A percentile compares a stretch with the other conserved stretches of the same genome.
phyloP scores from a whole-genome alignment of 176 grass and related monocot genomes.

The Oryza nivara region DNA sequence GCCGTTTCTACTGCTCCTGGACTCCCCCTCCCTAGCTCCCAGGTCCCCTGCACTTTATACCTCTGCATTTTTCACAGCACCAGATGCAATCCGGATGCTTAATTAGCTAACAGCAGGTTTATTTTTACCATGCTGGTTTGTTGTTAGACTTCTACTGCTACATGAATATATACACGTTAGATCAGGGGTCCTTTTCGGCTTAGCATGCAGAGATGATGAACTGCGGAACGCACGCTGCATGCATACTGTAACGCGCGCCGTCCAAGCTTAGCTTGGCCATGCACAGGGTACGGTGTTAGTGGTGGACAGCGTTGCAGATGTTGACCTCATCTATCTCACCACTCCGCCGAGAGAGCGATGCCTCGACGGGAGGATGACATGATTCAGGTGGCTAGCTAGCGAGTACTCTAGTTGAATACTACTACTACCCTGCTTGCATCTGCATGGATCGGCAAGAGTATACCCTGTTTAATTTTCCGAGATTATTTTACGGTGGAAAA shows the following conservation, averaged over 20 bases:
- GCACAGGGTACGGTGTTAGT: not conserved
- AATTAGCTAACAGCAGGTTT: too few relatives aligned
- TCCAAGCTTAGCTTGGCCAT: not conserved
- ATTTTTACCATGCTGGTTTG: too few relatives aligned
- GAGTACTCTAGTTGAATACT: too few relatives aligned
- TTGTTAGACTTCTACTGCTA: too few relatives aligned
- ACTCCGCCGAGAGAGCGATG: not conserved
- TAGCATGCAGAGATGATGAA: not conserved
- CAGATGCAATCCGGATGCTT: too few relatives aligned
- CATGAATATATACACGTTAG: not conserved
- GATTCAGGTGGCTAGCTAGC: not conserved
- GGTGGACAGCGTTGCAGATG: not conserved
- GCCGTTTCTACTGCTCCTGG: not conserved
- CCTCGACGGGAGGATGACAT: not conserved
- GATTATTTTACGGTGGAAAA: too few relatives aligned
- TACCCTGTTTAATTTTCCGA: too few relatives aligned
- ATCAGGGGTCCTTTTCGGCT: conserved; percentile 11
- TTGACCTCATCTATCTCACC: not conserved
- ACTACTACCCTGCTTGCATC: too few relatives aligned
- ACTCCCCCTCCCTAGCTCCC: not conserved
- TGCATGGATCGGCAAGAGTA: too few relatives aligned
- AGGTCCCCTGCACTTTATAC: too few relatives aligned
- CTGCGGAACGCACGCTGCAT: too few relatives aligned
- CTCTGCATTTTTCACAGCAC: too few relatives aligned
- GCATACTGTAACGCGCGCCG: not conserved